These are phyloP conservation scores for Neonectria hederae DNA, from an alignment of 2,329 filamentous ascomycete genomes.

Conservation along the genomic window DNA sequence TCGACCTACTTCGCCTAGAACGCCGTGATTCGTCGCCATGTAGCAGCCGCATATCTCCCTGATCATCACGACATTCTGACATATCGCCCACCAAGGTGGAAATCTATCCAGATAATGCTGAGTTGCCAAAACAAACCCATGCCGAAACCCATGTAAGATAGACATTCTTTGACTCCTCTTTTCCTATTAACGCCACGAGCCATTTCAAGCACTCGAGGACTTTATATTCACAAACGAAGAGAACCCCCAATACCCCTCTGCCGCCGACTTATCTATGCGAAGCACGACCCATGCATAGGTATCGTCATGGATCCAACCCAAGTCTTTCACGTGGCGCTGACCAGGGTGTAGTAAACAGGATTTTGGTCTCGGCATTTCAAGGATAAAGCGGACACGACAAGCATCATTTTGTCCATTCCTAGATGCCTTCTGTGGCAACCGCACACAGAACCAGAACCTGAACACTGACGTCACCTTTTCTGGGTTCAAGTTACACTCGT, in stretches of 20 bases:
- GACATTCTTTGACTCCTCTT: neutral
- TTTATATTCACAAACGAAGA: neutral
- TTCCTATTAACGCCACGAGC: neutral
- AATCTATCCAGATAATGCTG: neutral
- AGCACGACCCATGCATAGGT: slow-evolving; percentile 1
- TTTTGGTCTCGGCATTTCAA: slow-evolving; percentile 4
- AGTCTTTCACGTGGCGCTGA: slow-evolving; percentile 7
- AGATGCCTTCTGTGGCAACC: too few relatives aligned
- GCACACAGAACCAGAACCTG: too few relatives aligned
- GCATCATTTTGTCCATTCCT: neutral
- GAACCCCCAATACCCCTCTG: neutral
- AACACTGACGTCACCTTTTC: neutral
- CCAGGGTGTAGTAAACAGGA: neutral
- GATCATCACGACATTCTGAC: neutral
- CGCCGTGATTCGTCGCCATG: neutral
- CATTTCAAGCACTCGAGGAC: neutral
- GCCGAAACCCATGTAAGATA: neutral
- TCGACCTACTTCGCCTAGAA: neutral
- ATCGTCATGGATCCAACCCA: slow-evolving; percentile 4
- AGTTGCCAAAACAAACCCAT: neutral
- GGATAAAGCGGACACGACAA: neutral
- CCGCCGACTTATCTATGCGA: neutral
- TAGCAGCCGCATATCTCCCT: neutral
- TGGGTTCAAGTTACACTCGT: neutral
- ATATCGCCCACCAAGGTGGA: neutral